Evolutionary conservation across 2,329 filamentous ascomycete species (phyloP).

Genomic region (Seiridium cupressi): DNA sequence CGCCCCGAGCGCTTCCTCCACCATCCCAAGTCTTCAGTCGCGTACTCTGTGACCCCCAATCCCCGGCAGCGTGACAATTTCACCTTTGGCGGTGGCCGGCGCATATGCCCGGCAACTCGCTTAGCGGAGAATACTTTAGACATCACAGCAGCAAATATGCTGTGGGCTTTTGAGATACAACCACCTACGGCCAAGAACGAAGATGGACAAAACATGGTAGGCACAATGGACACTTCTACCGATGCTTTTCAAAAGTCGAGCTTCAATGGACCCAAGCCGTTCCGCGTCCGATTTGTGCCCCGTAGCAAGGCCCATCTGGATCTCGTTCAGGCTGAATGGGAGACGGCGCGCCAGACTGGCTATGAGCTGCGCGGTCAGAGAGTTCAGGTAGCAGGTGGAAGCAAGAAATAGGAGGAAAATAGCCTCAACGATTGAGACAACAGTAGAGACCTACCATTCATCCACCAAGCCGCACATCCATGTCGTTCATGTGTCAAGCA

Average conservation of each 20-base stretch:
- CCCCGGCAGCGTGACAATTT: slow-evolving; percentile 36
- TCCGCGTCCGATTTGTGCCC: slow-evolving; percentile 13
- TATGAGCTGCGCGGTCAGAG: slow-evolving; percentile 12
- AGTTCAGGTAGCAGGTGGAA: slow-evolving; percentile 10
- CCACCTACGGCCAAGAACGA: slow-evolving; percentile 9
- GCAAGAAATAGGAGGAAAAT: background rate
- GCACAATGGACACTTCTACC: slow-evolving; percentile 1
- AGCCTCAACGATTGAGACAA: no score
- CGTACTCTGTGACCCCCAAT: slow-evolving; percentile 20
- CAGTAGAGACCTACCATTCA: no score
- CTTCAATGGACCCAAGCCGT: slow-evolving; percentile 13
- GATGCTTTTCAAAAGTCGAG: slow-evolving; percentile 9
- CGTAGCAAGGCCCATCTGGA: slow-evolving; percentile 2
- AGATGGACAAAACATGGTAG: no score
- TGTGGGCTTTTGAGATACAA: slow-evolving; percentile 42
- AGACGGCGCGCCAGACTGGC: slow-evolving; percentile 13
- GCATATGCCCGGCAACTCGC: slow-evolving; percentile 45
- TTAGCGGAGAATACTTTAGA: slow-evolving; percentile 43
- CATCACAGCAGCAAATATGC: slow-evolving; percentile 21
- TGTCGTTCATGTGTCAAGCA: no score
- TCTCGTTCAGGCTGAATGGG: slow-evolving; percentile 12
- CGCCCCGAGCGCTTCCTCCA: slow-evolving; percentile 16
- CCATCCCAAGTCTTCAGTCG: slow-evolving; percentile 13
- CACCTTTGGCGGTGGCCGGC: slow-evolving; percentile 40
- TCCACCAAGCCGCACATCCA: no score